Evolutionary conservation across 2,329 filamentous ascomycete species (phyloP).

Genomic region (Fusarium tuaranense): DNA sequence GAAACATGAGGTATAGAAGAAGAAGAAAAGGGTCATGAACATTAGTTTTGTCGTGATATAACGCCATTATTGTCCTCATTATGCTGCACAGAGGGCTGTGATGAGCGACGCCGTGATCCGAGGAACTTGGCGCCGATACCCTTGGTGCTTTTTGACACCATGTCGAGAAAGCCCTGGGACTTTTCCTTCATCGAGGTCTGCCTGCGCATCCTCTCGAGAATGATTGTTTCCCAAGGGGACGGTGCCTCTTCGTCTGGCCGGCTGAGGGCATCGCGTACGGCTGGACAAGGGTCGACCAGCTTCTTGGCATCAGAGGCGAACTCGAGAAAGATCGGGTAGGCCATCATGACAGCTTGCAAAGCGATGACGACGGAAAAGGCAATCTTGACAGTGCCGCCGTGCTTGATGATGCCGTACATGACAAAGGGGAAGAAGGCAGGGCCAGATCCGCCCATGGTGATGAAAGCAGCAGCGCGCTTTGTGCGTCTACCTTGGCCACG

Average conservation of each 20-base stretch:
- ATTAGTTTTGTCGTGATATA: slow-evolving; percentile 30
- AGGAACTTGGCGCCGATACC: slow-evolving; percentile 43
- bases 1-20: slow-evolving; percentile 23
- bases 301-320: slow-evolving; percentile 59
- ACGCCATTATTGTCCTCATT: slow-evolving; percentile 40
- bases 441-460: slow-evolving; percentile 81
- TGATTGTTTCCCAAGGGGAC: slow-evolving; percentile 31
- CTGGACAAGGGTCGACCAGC: slow-evolving; percentile 53
- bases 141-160: slow-evolving; percentile 40
- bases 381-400: slow-evolving; percentile 70
- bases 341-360: slow-evolving; percentile 58
- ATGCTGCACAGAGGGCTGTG: slow-evolving; percentile 47
- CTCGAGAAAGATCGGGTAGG: slow-evolving; percentile 64
- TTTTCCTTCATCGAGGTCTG: slow-evolving; percentile 33
- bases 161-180: slow-evolving; percentile 37
- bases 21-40: slow-evolving; percentile 22
- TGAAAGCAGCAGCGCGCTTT: slow-evolving; percentile 81
- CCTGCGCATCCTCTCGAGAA: slow-evolving; percentile 24
- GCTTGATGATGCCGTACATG: slow-evolving; percentile 73
- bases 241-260: slow-evolving; percentile 38
- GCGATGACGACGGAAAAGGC: slow-evolving; percentile 74
- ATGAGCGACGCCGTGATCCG: slow-evolving; percentile 46
- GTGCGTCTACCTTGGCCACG: slow-evolving; percentile 84
- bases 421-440: slow-evolving; percentile 81
- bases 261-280: slow-evolving; percentile 33